phyloP scores from a whole-genome alignment of 352 stramenopile genomes.

The Pythium graminicola region DNA sequence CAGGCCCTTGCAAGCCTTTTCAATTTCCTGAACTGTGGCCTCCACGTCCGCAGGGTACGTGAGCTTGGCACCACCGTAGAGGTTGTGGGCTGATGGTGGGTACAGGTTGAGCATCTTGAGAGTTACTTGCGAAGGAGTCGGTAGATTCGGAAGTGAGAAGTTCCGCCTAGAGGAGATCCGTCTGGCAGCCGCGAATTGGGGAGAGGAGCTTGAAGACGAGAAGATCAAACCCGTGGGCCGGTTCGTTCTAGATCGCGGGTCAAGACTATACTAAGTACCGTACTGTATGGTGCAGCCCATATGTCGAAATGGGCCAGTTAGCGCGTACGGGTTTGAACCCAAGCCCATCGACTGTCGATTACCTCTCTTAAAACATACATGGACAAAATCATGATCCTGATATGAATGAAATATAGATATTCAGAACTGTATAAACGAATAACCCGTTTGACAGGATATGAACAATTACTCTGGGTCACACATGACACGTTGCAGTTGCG shows the following conservation, averaged over 20 bases:
- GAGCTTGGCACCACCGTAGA: conserved; percentile 43
- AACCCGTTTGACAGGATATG: conserved; percentile 1
- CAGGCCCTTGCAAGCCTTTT: conserved; percentile 58
- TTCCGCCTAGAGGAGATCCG: neutral
- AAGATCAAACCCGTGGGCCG: conserved; percentile 10
- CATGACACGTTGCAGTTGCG: conserved; percentile 12
- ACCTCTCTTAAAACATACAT: neutral
- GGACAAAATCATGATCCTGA: conserved; percentile 1
- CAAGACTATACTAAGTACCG: no score
- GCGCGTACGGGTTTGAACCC: no score
- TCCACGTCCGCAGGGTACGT: conserved; percentile 45
- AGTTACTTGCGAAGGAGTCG: no score
- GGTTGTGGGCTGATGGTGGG: conserved; percentile 51
- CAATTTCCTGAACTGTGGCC: conserved; percentile 41
- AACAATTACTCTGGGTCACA: neutral
- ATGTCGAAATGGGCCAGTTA: no score
- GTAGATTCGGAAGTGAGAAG: conserved; percentile 29
- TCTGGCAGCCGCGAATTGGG: conserved; percentile 1
- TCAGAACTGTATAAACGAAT: conserved; percentile 4
- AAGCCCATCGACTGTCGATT: neutral
- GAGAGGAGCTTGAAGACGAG: neutral
- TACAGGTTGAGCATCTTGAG: conserved; percentile 78
- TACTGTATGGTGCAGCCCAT: no score
- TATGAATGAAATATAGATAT: neutral
- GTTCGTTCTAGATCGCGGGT: no score